A percentile compares a stretch with the other conserved stretches of the same genome.
phyloP scores from a whole-genome alignment of 129 eudicot genomes.

The Deinandra increscens region DNA sequence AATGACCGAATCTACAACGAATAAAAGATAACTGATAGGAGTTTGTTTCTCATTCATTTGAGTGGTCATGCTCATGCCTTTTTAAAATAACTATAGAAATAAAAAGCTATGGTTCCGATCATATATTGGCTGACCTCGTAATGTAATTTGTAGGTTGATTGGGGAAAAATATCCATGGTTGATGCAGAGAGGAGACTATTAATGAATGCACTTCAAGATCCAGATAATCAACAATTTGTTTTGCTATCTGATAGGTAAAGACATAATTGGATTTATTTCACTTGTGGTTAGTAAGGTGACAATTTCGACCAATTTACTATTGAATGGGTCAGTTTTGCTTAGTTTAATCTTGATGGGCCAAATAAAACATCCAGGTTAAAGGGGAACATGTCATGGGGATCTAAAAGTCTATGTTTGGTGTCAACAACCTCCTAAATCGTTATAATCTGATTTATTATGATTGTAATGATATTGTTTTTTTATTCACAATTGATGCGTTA shows the following conservation, averaged over 20 bases:
- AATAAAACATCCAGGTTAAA: neutral
- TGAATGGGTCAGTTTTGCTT: neutral
- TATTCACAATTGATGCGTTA: neutral
- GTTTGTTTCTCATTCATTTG: conserved; percentile 1
- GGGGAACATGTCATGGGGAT: neutral
- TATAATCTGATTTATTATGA: neutral
- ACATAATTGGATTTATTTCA: conserved; percentile 4
- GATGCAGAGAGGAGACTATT: conserved; percentile 66
- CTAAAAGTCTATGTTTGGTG: neutral
- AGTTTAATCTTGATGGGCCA: neutral
- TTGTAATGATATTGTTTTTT: neutral
- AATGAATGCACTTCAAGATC: conserved; percentile 57
- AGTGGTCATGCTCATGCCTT: conserved; percentile 7
- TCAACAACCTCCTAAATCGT: neutral
- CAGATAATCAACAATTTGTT: conserved; percentile 63
- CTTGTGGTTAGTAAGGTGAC: neutral
- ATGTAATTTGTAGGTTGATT: conserved; percentile 42
- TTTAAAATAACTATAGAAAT: neutral
- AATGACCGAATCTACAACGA: neutral
- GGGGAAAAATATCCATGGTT: conserved; percentile 72
- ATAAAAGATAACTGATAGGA: conserved; percentile 9
- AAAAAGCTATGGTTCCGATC: conserved; percentile 1
- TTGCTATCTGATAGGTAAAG: conserved; percentile 66
- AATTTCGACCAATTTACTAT: neutral
- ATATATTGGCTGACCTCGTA: conserved; percentile 2